Evolutionary conservation across 805 yeast genomes (phyloP), one percentile per base, ranked within the genome.

Genomic region (Teunomyces gatunensis): DNA sequence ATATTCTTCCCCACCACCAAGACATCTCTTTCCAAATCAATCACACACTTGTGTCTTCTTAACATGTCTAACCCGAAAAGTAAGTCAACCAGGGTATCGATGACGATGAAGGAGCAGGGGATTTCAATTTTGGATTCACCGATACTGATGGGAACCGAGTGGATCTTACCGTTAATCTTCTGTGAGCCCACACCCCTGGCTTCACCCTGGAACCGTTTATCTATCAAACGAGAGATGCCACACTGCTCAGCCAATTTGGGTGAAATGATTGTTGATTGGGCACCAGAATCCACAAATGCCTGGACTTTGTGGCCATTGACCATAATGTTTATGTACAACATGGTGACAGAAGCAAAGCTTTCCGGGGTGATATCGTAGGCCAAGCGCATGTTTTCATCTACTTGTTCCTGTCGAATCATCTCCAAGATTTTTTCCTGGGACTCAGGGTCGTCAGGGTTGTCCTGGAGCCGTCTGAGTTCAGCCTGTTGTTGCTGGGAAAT

Each of bases 231-330:
- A 21, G 81, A 68, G 21, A 94, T 68, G 1, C 87, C 87, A 49
- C 91, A 80, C 42, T 73, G 69, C 51, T 85, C 87, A 0, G 96
- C 96, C 53, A 91, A 73, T 36, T 73, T 70, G 1, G 95, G 87
- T 28, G 90, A 83, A 59, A 94, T 81, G 35, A 94, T 84, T 0
- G 99, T 90, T 25, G 81, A 73, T 64, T 90, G 97, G 0, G 99
- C 98, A 2, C 99, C 99, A 0, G 97, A 83, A 63, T 94, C 99
- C 4, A 94, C 96, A 71, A 94, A 89, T 0, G 98, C 98, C 62
- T 88, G 88, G 2, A 90, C 85, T 18, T 84, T 83, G 40, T 77
- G 74, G 1, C 94, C 92, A 58, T 94, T 91, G 32, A 92, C 85
- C 54, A 81, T 84, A 35, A 89, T 75, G 47, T 83, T 75, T 12